These are phyloP conservation scores for Herpetomonas muscarum DNA, from an alignment of 208 protist genomes.

Conservation along the genomic window DNA sequence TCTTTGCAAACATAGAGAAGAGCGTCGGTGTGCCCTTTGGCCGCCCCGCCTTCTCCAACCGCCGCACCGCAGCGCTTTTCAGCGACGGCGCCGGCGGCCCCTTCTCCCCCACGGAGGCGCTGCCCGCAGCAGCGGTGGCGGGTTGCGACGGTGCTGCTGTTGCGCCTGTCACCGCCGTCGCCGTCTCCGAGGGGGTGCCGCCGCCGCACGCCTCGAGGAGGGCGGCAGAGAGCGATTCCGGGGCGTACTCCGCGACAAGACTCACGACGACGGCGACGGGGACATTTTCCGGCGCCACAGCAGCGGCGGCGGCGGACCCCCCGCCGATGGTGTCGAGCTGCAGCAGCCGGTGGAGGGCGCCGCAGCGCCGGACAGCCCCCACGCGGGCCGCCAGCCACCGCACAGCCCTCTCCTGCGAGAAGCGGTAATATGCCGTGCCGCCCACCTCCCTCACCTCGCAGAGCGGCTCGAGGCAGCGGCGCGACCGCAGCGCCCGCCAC, in stretches of 20 bases:
- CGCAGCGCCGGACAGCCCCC: conserved; percentile 16
- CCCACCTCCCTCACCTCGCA: conserved; percentile 45
- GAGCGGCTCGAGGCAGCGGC: conserved; percentile 32
- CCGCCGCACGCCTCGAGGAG: conserved; percentile 32
- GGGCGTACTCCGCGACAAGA: conserved; percentile 68
- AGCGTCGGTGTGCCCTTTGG: conserved; percentile 56
- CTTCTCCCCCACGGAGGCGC: not conserved
- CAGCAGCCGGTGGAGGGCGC: conserved; percentile 32
- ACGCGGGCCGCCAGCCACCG: conserved; percentile 43
- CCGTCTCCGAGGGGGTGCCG: too few species aligned
- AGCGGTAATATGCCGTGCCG: conserved; percentile 37
- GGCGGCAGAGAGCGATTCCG: conserved; percentile 25
- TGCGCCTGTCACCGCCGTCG: too few species aligned
- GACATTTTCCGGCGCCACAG: conserved; percentile 14
- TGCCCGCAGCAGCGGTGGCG: not conserved
- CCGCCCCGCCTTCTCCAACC: conserved; percentile 52
- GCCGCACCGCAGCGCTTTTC: conserved; percentile 44
- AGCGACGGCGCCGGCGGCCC: conserved; percentile 4
- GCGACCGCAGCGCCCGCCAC: conserved; percentile 24
- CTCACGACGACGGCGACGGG: conserved; percentile 36
- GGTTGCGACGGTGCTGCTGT: not conserved
- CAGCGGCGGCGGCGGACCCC: not conserved
- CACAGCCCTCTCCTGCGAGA: conserved; percentile 41
- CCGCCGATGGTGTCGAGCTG: conserved; percentile 13
- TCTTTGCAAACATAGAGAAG: conserved; percentile 57